Conservation (phyloP, 345 rosid species). For the Brassica napus region Da-Ae NC_063445.1:23602501-23603000, state of each 20-base stretch:
- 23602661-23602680: slow-evolving; percentile 6
- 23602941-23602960: slow-evolving; percentile 24
- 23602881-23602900: slow-evolving; percentile 26
- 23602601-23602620: slow-evolving; percentile 2
- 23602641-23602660: slow-evolving; percentile 35
- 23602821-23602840: slow-evolving; percentile 29
- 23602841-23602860: slow-evolving; percentile 32
- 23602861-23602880: slow-evolving; percentile 25
- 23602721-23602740: neutral
- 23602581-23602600: slow-evolving; percentile 1
- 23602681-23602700: neutral
- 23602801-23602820: slow-evolving; percentile 39
- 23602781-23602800: slow-evolving; percentile 10
- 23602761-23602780: slow-evolving; percentile 4
- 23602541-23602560: neutral
- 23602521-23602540: neutral
- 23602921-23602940: slow-evolving; percentile 27
- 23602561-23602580: neutral
- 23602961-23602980: neutral
- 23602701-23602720: slow-evolving; percentile 23
- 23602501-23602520: neutral
- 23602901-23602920: slow-evolving; percentile 40
- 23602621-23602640: slow-evolving; percentile 11
- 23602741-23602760: neutral
- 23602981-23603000: neutral